Evolutionary conservation across 2,329 filamentous ascomycete species (phyloP), one percentile per base, ranked within the genome.

Genomic region (Thelonectria olida): DNA sequence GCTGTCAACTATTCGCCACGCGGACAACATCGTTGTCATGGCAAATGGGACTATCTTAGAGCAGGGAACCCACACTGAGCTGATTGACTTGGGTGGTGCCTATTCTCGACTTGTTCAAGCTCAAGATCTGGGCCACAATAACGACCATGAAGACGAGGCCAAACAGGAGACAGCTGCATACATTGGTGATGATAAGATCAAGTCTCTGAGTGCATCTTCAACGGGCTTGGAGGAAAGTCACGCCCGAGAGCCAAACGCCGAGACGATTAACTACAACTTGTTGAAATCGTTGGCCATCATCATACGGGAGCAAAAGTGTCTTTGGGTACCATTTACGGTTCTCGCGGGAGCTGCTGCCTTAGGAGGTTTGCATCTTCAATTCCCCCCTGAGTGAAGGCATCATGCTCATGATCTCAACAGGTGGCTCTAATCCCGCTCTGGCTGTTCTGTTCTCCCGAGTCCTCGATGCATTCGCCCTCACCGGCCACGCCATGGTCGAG

Each of bases 11-110:
- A 84, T 88, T 63, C 83, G 81, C 64, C 80, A 86, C 55, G 88
- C 89, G 0, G 83, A 89, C 63, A 81, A 84, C 47, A 89, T 90
- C 39, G 75, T 89, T 7, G 87, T 90, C 2, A 75, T 89, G 61
- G 76, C 82, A 2, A 74, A 82, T 55, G 87, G 87, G 0, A 72
- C 76, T 34, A 79, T 87, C 2, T 75, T 86, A 3, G 87, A 90
- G 72, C 77, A 85, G 67, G 88, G 88, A 0, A 86, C 81, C 1
- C 88, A 90, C 53, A 80, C 85, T 7, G 79, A 85, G 38, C 76
- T 90, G 1, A 22, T 65, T 7, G 12, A 28, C 6, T 17, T 22
- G 3, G 17, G 56, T 5, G 62, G 62, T 13, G 8, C 23, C 1
- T 68, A 68, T 27, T 27, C 25, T 7, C 20, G 54, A 4, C 66